Evolutionary conservation across 2,329 filamentous ascomycete genomes (phyloP), one percentile per base, ranked within the genome.

Genomic region (Septoria linicola): DNA sequence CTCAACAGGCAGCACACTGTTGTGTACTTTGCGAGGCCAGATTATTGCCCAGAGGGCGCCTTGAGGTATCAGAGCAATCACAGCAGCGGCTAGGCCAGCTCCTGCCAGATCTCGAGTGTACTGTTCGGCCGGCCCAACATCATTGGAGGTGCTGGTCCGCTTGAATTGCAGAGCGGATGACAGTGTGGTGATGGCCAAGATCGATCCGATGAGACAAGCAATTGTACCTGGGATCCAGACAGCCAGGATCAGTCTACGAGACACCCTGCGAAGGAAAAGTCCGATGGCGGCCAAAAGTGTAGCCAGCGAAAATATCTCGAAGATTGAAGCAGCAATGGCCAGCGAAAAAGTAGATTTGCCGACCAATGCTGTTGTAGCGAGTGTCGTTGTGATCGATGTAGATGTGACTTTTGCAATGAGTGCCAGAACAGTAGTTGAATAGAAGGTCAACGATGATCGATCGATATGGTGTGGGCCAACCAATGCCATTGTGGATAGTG

Each of bases 11-110:
- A 49, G 40, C 21, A 34, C 32, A 25, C 42, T 43, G 27, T 21
- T 34, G 20, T 51, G 42, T 10, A 30, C 31, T 3, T 21, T 20
- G 10, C 41, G 57, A 35, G 57, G 58, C 55, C 58, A 60, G 11
- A 61, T 50, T 16, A 68, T 50, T 20, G 53, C 54, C 48, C 61
- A 63, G 34, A 65, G 62, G 5, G 54, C 45, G 4, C 52, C 54
- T 30, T 66, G 59, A 6, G 59, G 55, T 6, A 65, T 40, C 19
- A 65, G 41, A 13, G 58, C 59, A 16, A 66, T 41, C 8, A 56
- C 43, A 47, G 60, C 62, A 34, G 64, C 57, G 11, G 62, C 63
- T 8, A 68, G 39, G 30, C 65, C 64, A 27, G 61, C 60, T 23
- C 35, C 53, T 23, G 62, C 49, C 27, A 60, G 36, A n/a, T 34